Conservation (phyloP, 1,284 basidiomycete genomes). For the Cryptococcus deneoformans region DNA sequence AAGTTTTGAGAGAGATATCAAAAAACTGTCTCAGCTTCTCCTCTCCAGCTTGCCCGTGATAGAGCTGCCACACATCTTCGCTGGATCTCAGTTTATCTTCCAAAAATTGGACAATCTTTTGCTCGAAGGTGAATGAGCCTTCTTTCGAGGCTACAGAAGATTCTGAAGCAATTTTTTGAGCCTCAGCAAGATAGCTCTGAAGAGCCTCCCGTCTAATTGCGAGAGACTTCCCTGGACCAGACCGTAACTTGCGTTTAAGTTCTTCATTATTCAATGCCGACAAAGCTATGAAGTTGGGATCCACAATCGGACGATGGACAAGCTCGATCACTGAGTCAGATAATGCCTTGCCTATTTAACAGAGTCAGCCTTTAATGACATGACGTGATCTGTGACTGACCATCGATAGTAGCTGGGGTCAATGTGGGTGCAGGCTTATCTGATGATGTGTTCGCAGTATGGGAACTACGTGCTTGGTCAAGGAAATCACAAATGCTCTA, state of each 20-base stretch:
- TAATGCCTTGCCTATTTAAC: slow-evolving; percentile 46
- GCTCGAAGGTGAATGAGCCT: slow-evolving; percentile 31
- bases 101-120: slow-evolving; percentile 45
- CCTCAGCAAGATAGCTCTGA: slow-evolving; percentile 55
- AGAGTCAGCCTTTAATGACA: not conserved
- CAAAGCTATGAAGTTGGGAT: slow-evolving; percentile 53
- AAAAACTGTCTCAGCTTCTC: slow-evolving; percentile 45
- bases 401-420: slow-evolving; percentile 75
- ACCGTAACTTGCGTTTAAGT: slow-evolving; percentile 36
- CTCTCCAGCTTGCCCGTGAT: slow-evolving; percentile 33
- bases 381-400: slow-evolving; percentile 40
- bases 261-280: slow-evolving; percentile 41
- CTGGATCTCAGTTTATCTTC: slow-evolving; percentile 49
- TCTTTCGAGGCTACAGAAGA: slow-evolving; percentile 48
- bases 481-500: slow-evolving; percentile 76
- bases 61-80: slow-evolving; percentile 43
- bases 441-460: slow-evolving; percentile 59
- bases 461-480: slow-evolving; percentile 70
- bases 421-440: slow-evolving; percentile 69
- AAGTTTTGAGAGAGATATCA: slow-evolving; percentile 47
- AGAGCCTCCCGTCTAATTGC: slow-evolving; percentile 57
- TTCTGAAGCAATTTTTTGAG: slow-evolving; percentile 52
- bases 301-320: slow-evolving; percentile 56
- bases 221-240: slow-evolving; percentile 51
- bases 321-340: slow-evolving; percentile 64